These are phyloP conservation scores for Cyberlindnera xishuangbannaensis DNA, from an alignment of 805 yeast genomes.

Conservation along the genomic window DNA sequence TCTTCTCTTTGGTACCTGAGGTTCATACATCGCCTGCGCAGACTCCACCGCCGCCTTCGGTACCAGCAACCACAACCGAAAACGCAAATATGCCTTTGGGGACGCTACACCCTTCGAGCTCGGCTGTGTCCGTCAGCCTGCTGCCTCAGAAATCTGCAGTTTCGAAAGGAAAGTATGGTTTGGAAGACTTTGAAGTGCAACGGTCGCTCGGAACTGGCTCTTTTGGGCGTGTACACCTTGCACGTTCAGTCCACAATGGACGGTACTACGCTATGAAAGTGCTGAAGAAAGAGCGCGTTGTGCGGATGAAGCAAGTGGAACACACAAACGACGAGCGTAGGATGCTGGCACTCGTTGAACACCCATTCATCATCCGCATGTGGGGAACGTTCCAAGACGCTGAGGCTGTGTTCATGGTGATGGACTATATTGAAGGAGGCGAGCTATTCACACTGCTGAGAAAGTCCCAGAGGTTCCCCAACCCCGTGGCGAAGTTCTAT, in stretches of 20 bases:
- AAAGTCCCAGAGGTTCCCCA: conserved; percentile 87
- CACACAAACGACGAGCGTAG: conserved; percentile 94
- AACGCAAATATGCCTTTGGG: background rate
- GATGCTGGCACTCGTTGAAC: conserved; percentile 80
- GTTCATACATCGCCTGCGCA: conserved; percentile 8
- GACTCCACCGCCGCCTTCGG: conserved; percentile 4
- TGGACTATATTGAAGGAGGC: conserved; percentile 97
- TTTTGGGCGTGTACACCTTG: conserved; percentile 90
- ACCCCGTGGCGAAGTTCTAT: conserved; percentile 93
- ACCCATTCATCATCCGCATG: conserved; percentile 87
- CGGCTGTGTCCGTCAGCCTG: conserved; percentile 13
- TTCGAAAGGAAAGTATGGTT: conserved; percentile 64
- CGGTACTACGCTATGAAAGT: conserved; percentile 92
- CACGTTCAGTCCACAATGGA: conserved; percentile 82
- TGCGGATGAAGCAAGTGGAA: conserved; percentile 89
- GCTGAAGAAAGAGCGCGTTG: conserved; percentile 79
- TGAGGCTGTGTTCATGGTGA: conserved; percentile 80
- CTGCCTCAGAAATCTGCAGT: conserved; percentile 26
- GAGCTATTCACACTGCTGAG: conserved; percentile 82
- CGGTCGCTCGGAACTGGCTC: conserved; percentile 94
- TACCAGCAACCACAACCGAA: background rate
- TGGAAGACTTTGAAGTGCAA: conserved; percentile 75
- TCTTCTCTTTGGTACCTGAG: conserved; percentile 11
- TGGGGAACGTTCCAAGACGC: conserved; percentile 97
- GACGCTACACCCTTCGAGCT: conserved; percentile 6